Evolutionary conservation across 1,139 yeast genomes (phyloP).

Genomic region (Saccharomyces uvarum): DNA sequence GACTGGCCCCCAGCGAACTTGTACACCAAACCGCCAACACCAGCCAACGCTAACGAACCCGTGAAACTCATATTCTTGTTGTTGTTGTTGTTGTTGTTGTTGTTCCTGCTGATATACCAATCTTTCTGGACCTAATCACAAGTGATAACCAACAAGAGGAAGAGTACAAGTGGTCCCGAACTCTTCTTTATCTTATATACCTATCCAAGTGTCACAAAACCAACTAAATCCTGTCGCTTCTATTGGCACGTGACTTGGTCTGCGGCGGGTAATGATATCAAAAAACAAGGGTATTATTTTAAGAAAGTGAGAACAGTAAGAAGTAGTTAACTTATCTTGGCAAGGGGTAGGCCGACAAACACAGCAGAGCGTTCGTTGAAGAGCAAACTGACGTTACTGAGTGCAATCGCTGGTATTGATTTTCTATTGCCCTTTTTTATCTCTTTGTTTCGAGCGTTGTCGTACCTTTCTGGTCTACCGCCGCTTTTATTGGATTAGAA

Average conservation of each 20-base stretch:
- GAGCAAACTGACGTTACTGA: background rate
- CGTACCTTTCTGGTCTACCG: background rate
- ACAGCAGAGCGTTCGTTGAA: background rate
- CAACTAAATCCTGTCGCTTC: background rate
- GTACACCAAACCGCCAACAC: constrained; percentile 24
- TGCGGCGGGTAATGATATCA: background rate
- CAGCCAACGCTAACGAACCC: constrained; percentile 26
- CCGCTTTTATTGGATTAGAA: background rate
- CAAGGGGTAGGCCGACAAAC: background rate
- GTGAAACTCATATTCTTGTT: constrained; percentile 24
- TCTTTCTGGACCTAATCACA: too few relatives aligned
- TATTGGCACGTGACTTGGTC: background rate
- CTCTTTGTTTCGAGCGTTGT: background rate
- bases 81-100: background rate
- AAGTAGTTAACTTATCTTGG: background rate
- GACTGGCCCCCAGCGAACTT: constrained; percentile 24
- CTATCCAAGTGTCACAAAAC: background rate
- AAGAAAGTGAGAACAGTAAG: background rate
- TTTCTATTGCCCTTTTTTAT: background rate
- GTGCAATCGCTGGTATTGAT: background rate
- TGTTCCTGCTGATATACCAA: background rate
- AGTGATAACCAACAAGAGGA: background rate
- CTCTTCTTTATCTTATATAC: background rate
- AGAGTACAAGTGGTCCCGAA: background rate
- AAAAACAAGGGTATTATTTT: background rate